Evolutionary conservation across 805 yeast genomes (phyloP), one percentile per base, ranked within the genome.

Genomic region (Starmerella sirachaensis): DNA sequence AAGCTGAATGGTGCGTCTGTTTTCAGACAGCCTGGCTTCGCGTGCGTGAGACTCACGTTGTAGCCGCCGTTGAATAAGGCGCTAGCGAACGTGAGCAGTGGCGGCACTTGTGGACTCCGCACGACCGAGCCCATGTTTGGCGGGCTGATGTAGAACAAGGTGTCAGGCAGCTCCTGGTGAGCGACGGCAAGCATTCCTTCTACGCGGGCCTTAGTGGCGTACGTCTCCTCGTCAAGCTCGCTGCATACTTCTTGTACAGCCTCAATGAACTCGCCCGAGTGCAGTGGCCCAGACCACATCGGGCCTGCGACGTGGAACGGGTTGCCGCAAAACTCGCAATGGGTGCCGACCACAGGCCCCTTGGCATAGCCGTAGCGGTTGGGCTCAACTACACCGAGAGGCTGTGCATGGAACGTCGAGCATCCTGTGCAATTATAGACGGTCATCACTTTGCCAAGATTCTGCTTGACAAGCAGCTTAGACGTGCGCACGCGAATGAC

Each of bases 171-270:
- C 58, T 91, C 98, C 46, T 69, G 69, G 27, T 57, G 53, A 5
- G 96, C 97, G 53, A 88, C 63, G 0, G 91, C 81, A 21, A 85
- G 62, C 97, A 91, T 91, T 11, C 97, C 97, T 56, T 76, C 75
- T 30, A 91, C 82, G 55, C 99, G 69, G 41, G 80, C 78, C 18
- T 70, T 65, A 0, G 99, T 91, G 33, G 78, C 79, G 57, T 83
- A 91, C 0, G 70, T 65, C 5, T 65, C 69, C 19, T 66, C 65
- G 38, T 69, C 74, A 17, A 74, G 67, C 2, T 54, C 61, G 18
- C 58, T 53, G 52, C 76, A 70, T 46, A 74, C 59, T n/a, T 66
- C 63, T 38, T 83, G 65, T 31, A 86, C 67, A 47, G 65, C 70
- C 19, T 72, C 65, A 29, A 88, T 65, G 51, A 88, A 91, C 14